Evolutionary conservation across 176 grass and related monocot genomes (phyloP), one percentile per base, ranked within the genome.

Genomic region (Dendrocalamus sinicus): DNA sequence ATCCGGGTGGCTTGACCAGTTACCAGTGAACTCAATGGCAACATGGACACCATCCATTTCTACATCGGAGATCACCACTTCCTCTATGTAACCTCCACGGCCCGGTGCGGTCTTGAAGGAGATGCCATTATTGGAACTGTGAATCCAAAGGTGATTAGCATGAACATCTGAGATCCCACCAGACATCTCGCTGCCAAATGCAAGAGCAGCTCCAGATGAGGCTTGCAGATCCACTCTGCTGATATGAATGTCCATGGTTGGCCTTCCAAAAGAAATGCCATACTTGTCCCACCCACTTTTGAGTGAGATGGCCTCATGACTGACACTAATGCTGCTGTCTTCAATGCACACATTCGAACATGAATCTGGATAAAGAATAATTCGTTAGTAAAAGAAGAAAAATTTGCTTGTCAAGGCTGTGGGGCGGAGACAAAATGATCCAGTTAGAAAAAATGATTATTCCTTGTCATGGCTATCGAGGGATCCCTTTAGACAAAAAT

Each of bases 141-240:
- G 72, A 28, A 98, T 92, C 16, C 12, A 81, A 35, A 91, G 55
- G 6, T 92, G 77, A 43, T 85, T 48, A 52, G 52, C 88, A 48
- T 84, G 79, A 81, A 98, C 72, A 85, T 87, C 51, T 65, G 91
- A 98, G 22, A 98, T 95, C 17, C 95, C 93, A 39, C 93, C 93
- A 2, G 93, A 95, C 95, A 98, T 98, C 81, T 98, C 91, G 5
- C 93, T 95, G 41, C 96, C 96, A 74, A 98, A 91, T 67, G 93
- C 90, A 78, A 98, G 81, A 70, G 91, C 96, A 4, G 93, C 84
- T 13, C 96, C 93, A 0, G 81, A 86, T 61, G 91, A 90, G 12
- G 91, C 83, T 72, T 79, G 89, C 41, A 98, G 83, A 87, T 90
- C 68, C 37, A 92, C 84, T 8, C 91, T 98, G 19, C 41, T 85